Conservation (phyloP, 345 rosid genomes). For the Eucalyptus grandis region DNA sequence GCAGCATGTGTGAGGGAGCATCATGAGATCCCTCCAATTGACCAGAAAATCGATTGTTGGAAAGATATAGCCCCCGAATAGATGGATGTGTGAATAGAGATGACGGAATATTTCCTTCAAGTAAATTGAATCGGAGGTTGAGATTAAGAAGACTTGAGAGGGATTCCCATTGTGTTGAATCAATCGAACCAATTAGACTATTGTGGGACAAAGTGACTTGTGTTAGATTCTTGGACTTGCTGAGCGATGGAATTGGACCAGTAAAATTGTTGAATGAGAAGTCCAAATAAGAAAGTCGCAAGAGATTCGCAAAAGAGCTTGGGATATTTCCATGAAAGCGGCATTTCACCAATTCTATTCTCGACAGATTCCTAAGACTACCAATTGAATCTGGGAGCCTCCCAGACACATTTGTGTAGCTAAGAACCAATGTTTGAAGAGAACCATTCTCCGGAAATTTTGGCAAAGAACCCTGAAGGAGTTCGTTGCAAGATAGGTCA, state of each 20-base stretch:
- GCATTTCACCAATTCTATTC: neutral
- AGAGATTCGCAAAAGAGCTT: neutral
- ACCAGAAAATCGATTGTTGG: constrained; percentile 21
- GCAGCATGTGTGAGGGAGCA: neutral
- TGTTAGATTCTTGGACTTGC: neutral
- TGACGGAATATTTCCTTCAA: constrained; percentile 14
- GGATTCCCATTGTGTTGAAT: constrained; percentile 5
- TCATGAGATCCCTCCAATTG: neutral
- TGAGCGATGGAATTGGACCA: constrained; percentile 18
- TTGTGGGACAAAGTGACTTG: constrained; percentile 1
- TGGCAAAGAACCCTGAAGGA: constrained; percentile 13
- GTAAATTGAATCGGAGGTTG: neutral
- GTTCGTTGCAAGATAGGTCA: neutral
- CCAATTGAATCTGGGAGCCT: constrained; percentile 19
- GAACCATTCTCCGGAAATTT: neutral
- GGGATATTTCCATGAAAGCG: constrained; percentile 12
- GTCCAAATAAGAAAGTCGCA: constrained; percentile 5
- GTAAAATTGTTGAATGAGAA: constrained; percentile 14
- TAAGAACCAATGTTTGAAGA: constrained; percentile 5
- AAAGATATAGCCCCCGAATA: neutral
- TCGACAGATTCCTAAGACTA: neutral
- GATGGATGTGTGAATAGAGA: constrained; percentile 5
- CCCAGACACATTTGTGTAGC: neutral
- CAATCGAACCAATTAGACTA: constrained; percentile 6
- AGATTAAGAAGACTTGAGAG: constrained; percentile 6